Percentiles rank a stretch among this genome's conserved stretches.
phyloP scores from a whole-genome alignment of 345 rosid species.

The Erodium maritimum region DNA sequence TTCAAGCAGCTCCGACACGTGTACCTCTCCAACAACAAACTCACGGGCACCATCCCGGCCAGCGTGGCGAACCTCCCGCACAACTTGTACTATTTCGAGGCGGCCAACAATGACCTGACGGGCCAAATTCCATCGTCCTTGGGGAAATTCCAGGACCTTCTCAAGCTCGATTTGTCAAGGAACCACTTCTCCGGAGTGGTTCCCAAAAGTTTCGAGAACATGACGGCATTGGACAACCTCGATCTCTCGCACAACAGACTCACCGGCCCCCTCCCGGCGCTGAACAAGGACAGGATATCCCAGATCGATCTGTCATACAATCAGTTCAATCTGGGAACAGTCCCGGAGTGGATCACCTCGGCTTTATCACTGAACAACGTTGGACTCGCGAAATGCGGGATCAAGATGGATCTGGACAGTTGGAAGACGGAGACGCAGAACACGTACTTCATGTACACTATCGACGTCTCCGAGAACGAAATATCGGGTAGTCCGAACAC shows the following conservation, averaged over 20 bases:
- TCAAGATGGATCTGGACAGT: conserved; percentile 36
- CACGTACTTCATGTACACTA: conserved; percentile 55
- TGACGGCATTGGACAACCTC: conserved; percentile 68
- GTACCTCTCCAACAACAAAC: conserved; percentile 32
- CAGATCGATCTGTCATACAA: conserved; percentile 61
- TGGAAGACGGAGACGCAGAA: conserved; percentile 24
- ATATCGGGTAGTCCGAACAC: conserved; percentile 43
- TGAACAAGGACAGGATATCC: conserved; percentile 63
- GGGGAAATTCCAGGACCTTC: conserved; percentile 43
- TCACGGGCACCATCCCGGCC: conserved; percentile 46
- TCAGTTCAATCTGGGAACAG: conserved; percentile 36
- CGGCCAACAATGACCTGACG: conserved; percentile 43
- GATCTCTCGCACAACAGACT: conserved; percentile 54
- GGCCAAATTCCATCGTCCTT: conserved; percentile 52
- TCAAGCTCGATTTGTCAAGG: conserved; percentile 53
- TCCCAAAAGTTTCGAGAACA: conserved; percentile 47
- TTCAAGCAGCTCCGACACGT: conserved; percentile 28
- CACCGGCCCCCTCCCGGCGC: conserved; percentile 50
- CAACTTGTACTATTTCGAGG: conserved; percentile 30
- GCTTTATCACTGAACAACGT: conserved; percentile 56
- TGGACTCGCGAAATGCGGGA: conserved; percentile 63
- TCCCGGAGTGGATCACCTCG: conserved; percentile 66
- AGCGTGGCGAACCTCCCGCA: conserved; percentile 41
- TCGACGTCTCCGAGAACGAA: conserved; percentile 56
- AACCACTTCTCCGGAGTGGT: conserved; percentile 35